Base-by-base conservation (phyloP, 495 filamentous ascomycete genomes). In the Aspergillus asperescens region DNA sequence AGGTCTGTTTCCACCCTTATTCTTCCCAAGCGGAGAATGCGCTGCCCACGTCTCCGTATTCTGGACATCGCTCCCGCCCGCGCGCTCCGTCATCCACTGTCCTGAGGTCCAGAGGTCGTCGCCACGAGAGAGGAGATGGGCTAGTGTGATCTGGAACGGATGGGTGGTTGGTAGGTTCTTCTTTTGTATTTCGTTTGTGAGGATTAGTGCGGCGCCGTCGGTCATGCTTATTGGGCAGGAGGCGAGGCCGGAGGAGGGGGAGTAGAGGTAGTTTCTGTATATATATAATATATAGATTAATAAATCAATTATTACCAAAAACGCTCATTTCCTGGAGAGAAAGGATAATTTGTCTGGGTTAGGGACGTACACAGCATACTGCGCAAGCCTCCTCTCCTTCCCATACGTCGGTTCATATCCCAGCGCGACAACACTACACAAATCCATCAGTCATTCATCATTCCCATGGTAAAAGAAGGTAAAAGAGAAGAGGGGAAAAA, bases 41-140 rank as follows among this genome's bases (percentile, higher is more conserved):
- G 65, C 78, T 27, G 76, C 87, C 54, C 75, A 66, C 1, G 86
- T 91, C 63, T 91, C 87, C 0, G 83, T 87, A 39, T 74, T 78
- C 6, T 81, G 80, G 3, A 90, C 83, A 55, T 92, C 87, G 54
- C 81, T 86, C 2, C 87, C 87, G 7, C 86, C 87, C 0, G 76
- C 67, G n/a, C 87, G 77, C 58, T 90, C 87, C 0, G 88, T 90
- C 88, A 91, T 91, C 88, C 88, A 92, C 61, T 91, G 87, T 0
- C 88, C 87, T 25, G 78, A 83, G 4, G 86, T 90, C 87, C 86
- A 90, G 13, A 79, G 76, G 3, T 83, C 74, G 50, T 86, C 77
- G 3, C 43, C 52, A 6, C 81, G 74, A 4, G 80, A 81, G 22
- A 73, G 79, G 8, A 87, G 61, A 12, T 68, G 67, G 10, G 71